phyloP scores from a whole-genome alignment of 2,329 filamentous ascomycete genomes.

The Stemphylium beticola region DNA sequence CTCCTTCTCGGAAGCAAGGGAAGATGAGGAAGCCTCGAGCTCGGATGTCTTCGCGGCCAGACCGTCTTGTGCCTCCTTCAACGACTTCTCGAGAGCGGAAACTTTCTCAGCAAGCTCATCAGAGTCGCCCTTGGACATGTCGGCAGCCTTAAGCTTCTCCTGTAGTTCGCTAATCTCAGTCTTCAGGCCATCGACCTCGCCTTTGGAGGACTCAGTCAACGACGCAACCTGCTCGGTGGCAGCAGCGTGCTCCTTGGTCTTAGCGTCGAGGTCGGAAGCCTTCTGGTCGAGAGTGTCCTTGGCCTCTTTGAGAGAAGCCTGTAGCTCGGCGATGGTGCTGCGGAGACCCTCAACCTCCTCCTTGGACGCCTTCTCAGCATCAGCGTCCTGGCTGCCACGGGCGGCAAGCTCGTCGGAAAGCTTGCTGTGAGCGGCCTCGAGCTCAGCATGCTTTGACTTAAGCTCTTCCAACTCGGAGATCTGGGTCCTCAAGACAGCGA shows the following conservation, averaged over 20 bases:
- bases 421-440: conserved; percentile 24
- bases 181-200: conserved; percentile 31
- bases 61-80: conserved; percentile 35
- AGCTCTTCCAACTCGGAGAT: conserved; percentile 26
- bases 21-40: conserved; percentile 26
- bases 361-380: conserved; percentile 23
- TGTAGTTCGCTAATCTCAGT: conserved; percentile 32
- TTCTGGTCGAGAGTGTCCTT: conserved; percentile 29
- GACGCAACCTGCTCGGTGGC: conserved; percentile 19
- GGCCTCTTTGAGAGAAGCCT: conserved; percentile 25
- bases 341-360: conserved; percentile 31
- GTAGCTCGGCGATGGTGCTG: conserved; percentile 37
- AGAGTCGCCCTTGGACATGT: conserved; percentile 34
- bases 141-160: conserved; percentile 31
- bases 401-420: conserved; percentile 20
- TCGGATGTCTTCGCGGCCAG: conserved; percentile 33
- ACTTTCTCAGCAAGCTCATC: conserved; percentile 36
- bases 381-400: conserved; percentile 27
- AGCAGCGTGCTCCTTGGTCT: conserved; percentile 26
- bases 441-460: conserved; percentile 23
- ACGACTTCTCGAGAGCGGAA: conserved; percentile 32
- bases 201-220: conserved; percentile 28
- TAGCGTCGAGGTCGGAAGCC: conserved; percentile 26
- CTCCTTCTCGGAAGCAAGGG: conserved; percentile 29
- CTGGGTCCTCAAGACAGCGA: conserved; percentile 32